Conservation (phyloP, 257 asterid genomes). For the Prunella vulgaris region DNA sequence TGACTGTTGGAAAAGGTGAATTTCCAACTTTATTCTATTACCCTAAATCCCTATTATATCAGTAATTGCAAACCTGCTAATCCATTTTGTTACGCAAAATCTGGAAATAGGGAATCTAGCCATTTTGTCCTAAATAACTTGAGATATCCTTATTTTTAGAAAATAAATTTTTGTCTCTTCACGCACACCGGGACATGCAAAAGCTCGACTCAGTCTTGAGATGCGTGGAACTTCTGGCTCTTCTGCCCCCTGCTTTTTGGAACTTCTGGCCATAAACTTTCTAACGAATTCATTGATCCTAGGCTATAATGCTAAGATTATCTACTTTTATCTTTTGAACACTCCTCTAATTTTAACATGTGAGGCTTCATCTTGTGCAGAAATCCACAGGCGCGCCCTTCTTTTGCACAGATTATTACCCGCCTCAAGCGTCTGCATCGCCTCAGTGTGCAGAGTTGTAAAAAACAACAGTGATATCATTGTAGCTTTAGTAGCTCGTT, state of each 20-base stretch:
- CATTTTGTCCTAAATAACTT: background rate
- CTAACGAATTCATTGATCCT: background rate
- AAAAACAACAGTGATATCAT: constrained; percentile 31
- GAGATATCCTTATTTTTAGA: background rate
- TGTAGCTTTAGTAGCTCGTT: constrained; percentile 34
- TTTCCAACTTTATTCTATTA: constrained; percentile 9
- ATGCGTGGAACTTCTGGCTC: too few species aligned
- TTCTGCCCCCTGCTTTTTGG: background rate
- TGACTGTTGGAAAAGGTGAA: constrained; percentile 82
- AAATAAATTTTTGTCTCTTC: background rate
- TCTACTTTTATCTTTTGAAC: background rate
- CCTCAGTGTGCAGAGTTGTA: constrained; percentile 43
- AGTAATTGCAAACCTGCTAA: background rate
- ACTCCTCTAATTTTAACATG: background rate
- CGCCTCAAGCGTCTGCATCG: constrained; percentile 76
- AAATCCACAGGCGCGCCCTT: constrained; percentile 71
- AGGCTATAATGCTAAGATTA: background rate
- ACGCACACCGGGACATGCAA: background rate
- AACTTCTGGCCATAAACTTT: background rate
- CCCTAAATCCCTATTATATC: background rate
- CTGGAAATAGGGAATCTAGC: background rate
- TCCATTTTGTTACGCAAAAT: background rate
- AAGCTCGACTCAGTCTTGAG: background rate
- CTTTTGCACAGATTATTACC: constrained; percentile 79
- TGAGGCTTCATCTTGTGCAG: constrained; percentile 42